Percentiles rank a stretch among this genome's conserved stretches.
Conservation (phyloP, 345 rosid species). For the Lepidium didymum region DNA sequence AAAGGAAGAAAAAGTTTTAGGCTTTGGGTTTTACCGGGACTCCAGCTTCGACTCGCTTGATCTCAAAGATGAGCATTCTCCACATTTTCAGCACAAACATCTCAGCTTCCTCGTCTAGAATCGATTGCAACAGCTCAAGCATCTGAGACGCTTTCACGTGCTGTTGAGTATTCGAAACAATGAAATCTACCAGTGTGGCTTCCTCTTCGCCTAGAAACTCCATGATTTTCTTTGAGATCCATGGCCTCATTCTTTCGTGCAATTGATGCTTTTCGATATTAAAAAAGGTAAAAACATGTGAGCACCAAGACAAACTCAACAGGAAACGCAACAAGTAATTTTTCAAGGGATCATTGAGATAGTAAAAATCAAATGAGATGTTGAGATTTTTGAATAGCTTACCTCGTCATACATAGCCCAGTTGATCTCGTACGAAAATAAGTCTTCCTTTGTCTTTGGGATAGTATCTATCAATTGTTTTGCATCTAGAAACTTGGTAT, state of each 20-base stretch:
- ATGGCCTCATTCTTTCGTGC: conserved; percentile 95
- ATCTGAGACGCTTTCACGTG: conserved; percentile 86
- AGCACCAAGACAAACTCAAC: conserved; percentile 10
- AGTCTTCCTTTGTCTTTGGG: conserved; percentile 94
- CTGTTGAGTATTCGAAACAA: conserved; percentile 71
- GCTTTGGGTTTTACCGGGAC: conserved; percentile 51
- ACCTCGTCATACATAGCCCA: conserved; percentile 92
- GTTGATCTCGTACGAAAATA: conserved; percentile 83
- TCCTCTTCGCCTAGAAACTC: conserved; percentile 98
- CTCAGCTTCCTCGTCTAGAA: conserved; percentile 93
- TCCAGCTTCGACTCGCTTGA: conserved; percentile 85
- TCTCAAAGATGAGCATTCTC: conserved; percentile 98
- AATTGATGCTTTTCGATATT: conserved; percentile 46
- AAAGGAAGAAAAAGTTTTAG: conserved; percentile 25
- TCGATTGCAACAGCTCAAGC: conserved; percentile 83
- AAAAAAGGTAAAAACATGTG: background rate
- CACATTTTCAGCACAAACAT: conserved; percentile 99
- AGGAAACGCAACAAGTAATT: background rate
- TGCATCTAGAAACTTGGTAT: conserved; percentile 80
- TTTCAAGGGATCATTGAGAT: background rate
- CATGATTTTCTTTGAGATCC: conserved; percentile 93
- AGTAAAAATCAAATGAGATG: background rate
- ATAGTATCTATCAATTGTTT: conserved; percentile 97
- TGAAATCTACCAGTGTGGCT: conserved; percentile 77
- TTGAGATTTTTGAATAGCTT: conserved; percentile 17